Percentiles rank a stretch among this genome's conserved stretches.
These are phyloP conservation scores for Zelonia costaricensis DNA, from an alignment of 208 protist species.

Conservation along the genomic window DNA sequence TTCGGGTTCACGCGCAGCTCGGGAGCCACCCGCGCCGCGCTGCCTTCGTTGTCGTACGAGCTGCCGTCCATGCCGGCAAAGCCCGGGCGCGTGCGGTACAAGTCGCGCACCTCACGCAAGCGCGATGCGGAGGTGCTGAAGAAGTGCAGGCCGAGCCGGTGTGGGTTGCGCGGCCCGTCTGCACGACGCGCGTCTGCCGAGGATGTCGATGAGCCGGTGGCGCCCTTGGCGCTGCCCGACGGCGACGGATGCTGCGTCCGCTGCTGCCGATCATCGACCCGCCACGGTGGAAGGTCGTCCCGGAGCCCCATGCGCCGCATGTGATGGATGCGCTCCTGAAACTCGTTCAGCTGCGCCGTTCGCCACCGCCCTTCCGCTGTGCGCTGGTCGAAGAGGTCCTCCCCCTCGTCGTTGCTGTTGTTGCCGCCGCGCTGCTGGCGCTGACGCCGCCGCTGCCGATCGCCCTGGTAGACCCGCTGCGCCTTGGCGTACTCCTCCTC, in stretches of 20 bases:
- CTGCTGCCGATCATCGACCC: not conserved
- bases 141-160: conserved; percentile 14
- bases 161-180: conserved; percentile 2
- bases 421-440: not conserved
- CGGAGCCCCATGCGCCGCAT: conserved; percentile 20
- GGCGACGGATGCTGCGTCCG: not conserved
- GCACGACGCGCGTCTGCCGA: not conserved
- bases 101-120: conserved; percentile 24
- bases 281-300: conserved; percentile 28
- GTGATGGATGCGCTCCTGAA: conserved; percentile 7
- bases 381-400: conserved; percentile 27
- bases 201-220: not conserved
- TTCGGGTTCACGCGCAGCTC: conserved; percentile 27
- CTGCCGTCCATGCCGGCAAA: conserved; percentile 55
- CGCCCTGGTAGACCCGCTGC: conserved; percentile 41
- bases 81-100: conserved; percentile 23
- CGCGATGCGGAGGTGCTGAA: conserved; percentile 4
- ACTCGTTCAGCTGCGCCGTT: conserved; percentile 5
- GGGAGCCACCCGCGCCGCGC: conserved; percentile 22
- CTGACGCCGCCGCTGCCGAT: conserved; percentile 5
- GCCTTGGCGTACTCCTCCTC: conserved; percentile 46
- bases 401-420: not conserved
- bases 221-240: not conserved
- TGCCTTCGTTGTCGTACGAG: conserved; percentile 36
- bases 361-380: conserved; percentile 27